phyloP scores from a whole-genome alignment of 306 rosid species.

The Phaseolus lunatus region DNA sequence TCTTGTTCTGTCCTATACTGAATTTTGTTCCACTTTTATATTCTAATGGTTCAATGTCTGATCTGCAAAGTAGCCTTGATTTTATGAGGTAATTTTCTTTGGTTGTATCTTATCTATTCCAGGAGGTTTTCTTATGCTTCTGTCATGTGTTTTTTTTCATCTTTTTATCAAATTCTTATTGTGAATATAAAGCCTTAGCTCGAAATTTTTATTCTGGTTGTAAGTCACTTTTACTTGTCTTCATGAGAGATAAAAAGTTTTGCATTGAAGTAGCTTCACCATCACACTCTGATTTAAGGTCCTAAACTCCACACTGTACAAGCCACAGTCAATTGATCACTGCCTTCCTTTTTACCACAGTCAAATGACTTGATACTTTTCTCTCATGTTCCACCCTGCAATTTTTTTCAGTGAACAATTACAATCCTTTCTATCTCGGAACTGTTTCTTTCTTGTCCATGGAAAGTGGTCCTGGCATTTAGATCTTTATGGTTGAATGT shows the following conservation, averaged over 20 bases:
- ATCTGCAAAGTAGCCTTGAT: background rate
- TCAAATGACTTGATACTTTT: background rate
- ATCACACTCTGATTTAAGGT: constrained; percentile 11
- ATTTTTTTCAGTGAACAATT: constrained; percentile 2
- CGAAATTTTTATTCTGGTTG: constrained; percentile 1
- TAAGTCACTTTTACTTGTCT: constrained; percentile 24
- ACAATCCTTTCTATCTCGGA: constrained; percentile 13
- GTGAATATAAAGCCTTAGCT: background rate
- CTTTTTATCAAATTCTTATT: background rate
- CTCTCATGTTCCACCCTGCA: background rate
- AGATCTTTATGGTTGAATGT: constrained; percentile 10
- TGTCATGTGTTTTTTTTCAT: background rate
- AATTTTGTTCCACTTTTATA: constrained; percentile 19
- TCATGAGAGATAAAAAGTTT: constrained; percentile 9
- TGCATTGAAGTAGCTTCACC: constrained; percentile 4
- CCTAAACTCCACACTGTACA: constrained; percentile 15
- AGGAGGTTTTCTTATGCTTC: constrained; percentile 34
- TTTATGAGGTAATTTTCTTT: constrained; percentile 18
- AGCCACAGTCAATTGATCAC: background rate
- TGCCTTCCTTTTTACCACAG: background rate
- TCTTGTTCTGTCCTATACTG: constrained; percentile 3
- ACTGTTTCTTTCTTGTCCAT: background rate
- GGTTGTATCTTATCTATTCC: constrained; percentile 9
- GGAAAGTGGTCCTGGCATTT: constrained; percentile 14
- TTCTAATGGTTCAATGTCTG: constrained; percentile 22